Conservation (phyloP, 2,329 filamentous ascomycete species). For the Aspergillus felis region DNA sequence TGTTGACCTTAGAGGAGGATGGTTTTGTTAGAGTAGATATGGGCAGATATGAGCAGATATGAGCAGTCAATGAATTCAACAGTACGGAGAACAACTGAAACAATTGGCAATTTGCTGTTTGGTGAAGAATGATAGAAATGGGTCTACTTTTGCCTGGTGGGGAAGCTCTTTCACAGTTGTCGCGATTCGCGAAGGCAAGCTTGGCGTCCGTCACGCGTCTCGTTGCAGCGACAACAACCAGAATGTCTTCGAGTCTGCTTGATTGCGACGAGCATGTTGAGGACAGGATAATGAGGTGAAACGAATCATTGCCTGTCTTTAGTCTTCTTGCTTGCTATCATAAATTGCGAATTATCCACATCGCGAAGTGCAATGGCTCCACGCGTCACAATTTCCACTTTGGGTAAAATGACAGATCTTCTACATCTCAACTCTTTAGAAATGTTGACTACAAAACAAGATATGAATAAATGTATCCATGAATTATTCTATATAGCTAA, state of each 20-base stretch:
- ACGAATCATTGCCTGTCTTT: background rate
- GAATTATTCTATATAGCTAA: constrained; percentile 32
- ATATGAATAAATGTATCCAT: background rate
- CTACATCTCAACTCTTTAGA: background rate
- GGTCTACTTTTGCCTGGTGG: background rate
- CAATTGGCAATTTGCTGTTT: background rate
- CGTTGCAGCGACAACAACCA: background rate
- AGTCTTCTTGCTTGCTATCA: background rate
- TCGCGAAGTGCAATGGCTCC: too few species aligned
- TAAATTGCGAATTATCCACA: background rate
- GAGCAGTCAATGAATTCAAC: background rate
- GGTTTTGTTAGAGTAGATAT: background rate
- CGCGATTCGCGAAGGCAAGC: constrained; percentile 4
- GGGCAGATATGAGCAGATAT: background rate
- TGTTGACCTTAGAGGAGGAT: background rate
- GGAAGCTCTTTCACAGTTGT: constrained; percentile 1
- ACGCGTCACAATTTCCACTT: background rate
- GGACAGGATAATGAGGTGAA: background rate
- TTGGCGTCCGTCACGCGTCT: background rate
- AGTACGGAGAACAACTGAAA: background rate
- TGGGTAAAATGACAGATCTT: background rate
- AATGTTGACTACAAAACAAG: background rate
- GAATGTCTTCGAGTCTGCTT: background rate
- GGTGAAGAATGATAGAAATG: background rate
- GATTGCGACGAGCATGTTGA: background rate